A percentile compares a stretch with the other conserved stretches of the same genome.
Conservation (phyloP, 2,329 filamentous ascomycete genomes). For the Rhinocladiella mackenziei region DNA sequence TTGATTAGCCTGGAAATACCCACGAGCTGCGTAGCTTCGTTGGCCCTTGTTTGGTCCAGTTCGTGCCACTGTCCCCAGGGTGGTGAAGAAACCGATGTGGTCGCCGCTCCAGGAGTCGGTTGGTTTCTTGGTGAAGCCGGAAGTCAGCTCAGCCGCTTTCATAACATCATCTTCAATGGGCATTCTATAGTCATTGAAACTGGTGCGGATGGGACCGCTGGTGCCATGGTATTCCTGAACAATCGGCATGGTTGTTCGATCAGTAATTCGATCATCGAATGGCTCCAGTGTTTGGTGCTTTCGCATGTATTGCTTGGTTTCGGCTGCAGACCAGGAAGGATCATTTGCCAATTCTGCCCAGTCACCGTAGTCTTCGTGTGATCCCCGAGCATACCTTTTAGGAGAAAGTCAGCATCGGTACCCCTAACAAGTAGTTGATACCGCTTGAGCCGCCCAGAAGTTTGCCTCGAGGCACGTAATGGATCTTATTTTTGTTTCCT, state of each 20-base stretch:
- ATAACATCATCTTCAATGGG: constrained; percentile 26
- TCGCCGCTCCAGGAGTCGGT: constrained; percentile 27
- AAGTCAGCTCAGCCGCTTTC: constrained; percentile 23
- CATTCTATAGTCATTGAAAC: constrained; percentile 26
- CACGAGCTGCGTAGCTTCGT: constrained; percentile 42
- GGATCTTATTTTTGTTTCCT: constrained; percentile 24
- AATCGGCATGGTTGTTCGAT: constrained; percentile 24
- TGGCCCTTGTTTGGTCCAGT: constrained; percentile 28
- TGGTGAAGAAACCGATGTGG: constrained; percentile 28
- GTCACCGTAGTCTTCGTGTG: constrained; percentile 33
- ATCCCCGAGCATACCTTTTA: constrained; percentile 28
- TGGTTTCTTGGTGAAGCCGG: constrained; percentile 24
- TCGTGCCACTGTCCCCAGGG: constrained; percentile 22
- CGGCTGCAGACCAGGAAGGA: constrained; percentile 31
- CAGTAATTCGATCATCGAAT: constrained; percentile 23
- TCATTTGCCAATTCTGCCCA: constrained; percentile 34
- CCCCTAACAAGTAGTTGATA: constrained; percentile 33
- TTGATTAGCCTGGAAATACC: constrained; percentile 40
- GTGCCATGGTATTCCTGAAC: constrained; percentile 29
- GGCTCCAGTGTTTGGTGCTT: constrained; percentile 35
- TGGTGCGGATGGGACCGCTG: constrained; percentile 36
- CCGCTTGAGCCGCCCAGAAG: constrained; percentile 35
- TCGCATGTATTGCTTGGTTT: constrained; percentile 30
- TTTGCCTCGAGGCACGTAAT: constrained; percentile 33
- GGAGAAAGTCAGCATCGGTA: not conserved